Percentiles rank a stretch among this genome's conserved stretches.
phyloP scores from a whole-genome alignment of 768 basidiomycete genomes.

The Galerina sulciceps region DNA sequence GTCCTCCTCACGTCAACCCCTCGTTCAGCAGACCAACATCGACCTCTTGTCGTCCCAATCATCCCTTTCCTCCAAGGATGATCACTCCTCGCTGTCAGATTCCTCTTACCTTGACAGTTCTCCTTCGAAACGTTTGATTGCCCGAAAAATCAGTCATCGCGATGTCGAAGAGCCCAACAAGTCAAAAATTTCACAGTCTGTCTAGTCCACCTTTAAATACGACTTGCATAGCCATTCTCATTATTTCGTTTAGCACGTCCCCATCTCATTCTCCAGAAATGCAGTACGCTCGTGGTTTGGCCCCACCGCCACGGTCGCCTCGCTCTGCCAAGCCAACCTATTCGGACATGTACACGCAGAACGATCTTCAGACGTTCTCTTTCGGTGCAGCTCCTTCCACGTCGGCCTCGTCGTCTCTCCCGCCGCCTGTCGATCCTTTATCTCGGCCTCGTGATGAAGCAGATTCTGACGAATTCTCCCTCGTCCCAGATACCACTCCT shows the following conservation, averaged over 20 bases:
- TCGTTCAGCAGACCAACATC: slow-evolving; percentile 18
- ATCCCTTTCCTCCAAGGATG: slow-evolving; percentile 1
- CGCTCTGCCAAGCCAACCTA: slow-evolving; percentile 16
- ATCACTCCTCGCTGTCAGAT: slow-evolving; percentile 9
- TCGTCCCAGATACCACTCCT: slow-evolving; percentile 50
- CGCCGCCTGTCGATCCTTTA: slow-evolving; percentile 40
- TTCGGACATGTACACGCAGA: slow-evolving; percentile 44
- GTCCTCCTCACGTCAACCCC: slow-evolving; percentile 18
- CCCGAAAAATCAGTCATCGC: slow-evolving; percentile 23
- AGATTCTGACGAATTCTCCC: slow-evolving; percentile 41
- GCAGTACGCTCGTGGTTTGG: slow-evolving; percentile 3
- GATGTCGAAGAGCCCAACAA: slow-evolving; percentile 16
- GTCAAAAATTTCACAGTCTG: slow-evolving; percentile 14
- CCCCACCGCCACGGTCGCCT: slow-evolving; percentile 15
- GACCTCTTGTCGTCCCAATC: slow-evolving; percentile 5
- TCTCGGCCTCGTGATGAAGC: slow-evolving; percentile 33
- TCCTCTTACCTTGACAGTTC: not conserved
- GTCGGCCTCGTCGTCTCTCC: slow-evolving; percentile 29
- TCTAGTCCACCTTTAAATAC: slow-evolving; percentile 2
- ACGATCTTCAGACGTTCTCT: slow-evolving; percentile 49
- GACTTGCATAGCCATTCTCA: not conserved
- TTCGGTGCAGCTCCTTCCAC: slow-evolving; percentile 47
- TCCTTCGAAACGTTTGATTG: slow-evolving; percentile 9
- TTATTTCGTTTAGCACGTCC: slow-evolving; percentile 4
- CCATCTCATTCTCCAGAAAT: slow-evolving; percentile 11